Base-by-base conservation (phyloP, 768 basidiomycete species). In the Suillus alpinus region DNA sequence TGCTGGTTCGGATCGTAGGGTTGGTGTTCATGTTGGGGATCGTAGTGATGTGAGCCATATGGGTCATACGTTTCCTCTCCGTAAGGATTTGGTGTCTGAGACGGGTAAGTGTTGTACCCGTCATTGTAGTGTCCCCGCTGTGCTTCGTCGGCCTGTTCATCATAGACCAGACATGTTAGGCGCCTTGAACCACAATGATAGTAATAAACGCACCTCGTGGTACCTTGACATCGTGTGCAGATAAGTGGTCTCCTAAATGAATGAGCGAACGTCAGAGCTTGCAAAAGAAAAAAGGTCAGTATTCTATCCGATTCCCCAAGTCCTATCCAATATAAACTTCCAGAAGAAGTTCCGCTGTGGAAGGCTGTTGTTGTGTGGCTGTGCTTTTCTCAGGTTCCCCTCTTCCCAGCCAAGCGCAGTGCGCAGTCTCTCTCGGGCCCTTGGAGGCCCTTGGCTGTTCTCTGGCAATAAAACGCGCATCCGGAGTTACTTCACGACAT, bases 111-210 rank as follows among this genome's bases (percentile, higher is more conserved):
- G 62, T 75, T 77, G 71, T 86, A 86, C 0, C 87, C 86, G 61
- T 91, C 88, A 67, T 88, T 87, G 72, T 89, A 88, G 59, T 81
- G 82, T 32, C 82, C 73, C 18, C 75, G 80, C 64, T 87, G 87
- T 14, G 78, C 83, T 71, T 89, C 86, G 71, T 90, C 86, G 4
- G 84, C 81, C 85, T 89, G 58, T 39, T 34, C 40, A 40, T 26
- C 13, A 47, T 18, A 29, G 3, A 47, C 31, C 18, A 31, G 6
- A 62, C 36, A 41, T 16, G 40, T 62, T 65, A 58, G 59, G 20
- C 18, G 18, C 46, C 50, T 16, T 4, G n/a, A 2, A 56, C 53
- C 6, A 32, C 3, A 18, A 32, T 1, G 12, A n/a, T 18, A 5
- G 34, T 10, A 7, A 14, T 60, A 47, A 18, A 70, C 75, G 65